Evolutionary conservation across 2,329 filamentous ascomycete species (phyloP).

Genomic region (Hymenoscyphus infarciens): DNA sequence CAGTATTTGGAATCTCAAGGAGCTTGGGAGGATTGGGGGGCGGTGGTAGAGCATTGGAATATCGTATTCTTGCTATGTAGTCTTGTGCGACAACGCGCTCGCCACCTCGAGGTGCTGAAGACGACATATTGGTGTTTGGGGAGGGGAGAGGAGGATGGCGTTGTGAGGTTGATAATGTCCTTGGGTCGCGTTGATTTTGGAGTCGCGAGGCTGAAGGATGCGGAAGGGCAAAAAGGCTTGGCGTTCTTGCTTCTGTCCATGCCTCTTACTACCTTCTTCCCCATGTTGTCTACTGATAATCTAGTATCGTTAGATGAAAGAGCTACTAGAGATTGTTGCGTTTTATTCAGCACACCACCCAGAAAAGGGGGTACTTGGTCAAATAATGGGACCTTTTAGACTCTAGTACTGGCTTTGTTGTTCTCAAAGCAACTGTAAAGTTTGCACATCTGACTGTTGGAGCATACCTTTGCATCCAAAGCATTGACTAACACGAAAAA

Average conservation of each 20-base stretch:
- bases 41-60: constrained; percentile 91
- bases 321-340: no score
- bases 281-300: no score
- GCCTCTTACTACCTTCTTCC: no score
- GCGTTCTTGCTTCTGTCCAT: not conserved
- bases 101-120: constrained; percentile 27
- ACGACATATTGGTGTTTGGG: constrained; percentile 24
- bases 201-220: constrained; percentile 2
- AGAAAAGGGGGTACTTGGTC: no score
- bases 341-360: no score
- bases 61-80: constrained; percentile 93
- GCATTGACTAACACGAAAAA: no score
- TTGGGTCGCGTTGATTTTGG: not conserved
- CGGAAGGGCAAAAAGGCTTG: not conserved
- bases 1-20: constrained; percentile 92
- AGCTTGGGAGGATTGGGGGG: constrained; percentile 94
- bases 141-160: not conserved
- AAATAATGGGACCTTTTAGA: no score
- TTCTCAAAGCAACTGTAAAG: no score
- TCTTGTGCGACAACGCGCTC: constrained; percentile 75
- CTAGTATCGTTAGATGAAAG: no score
- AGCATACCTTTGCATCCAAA: no score
- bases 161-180: not conserved
- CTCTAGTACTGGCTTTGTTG: no score
- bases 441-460: no score